Evolutionary conservation across 2,329 filamentous ascomycete genomes (phyloP).

Genomic region (Exophiala xenobiotica): DNA sequence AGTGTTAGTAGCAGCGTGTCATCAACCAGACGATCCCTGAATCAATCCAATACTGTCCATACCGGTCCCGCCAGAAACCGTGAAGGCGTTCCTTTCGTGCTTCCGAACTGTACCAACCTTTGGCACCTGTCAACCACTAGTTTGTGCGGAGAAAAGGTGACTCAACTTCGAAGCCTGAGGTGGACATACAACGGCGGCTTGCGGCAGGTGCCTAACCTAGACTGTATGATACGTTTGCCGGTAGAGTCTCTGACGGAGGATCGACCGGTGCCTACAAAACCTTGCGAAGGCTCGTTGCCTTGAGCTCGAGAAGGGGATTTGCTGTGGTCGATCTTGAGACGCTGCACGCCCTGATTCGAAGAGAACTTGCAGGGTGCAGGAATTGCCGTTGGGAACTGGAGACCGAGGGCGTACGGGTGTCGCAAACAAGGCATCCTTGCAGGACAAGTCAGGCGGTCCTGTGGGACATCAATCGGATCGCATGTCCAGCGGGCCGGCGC

Average conservation of each 20-base stretch:
- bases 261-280: no score
- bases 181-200: not conserved
- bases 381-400: not conserved
- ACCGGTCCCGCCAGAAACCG: no score
- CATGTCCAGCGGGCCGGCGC: conserved; percentile 18
- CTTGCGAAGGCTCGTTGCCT: no score
- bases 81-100: no score
- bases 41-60: no score
- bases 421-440: conserved; percentile 5
- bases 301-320: no score
- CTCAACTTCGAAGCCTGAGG: not conserved
- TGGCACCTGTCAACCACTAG: not conserved
- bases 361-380: not conserved
- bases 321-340: not conserved
- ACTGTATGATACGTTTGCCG: no score
- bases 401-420: not conserved
- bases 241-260: no score
- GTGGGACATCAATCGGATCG: conserved; percentile 21
- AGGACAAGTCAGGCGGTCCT: conserved; percentile 5
- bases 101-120: not conserved
- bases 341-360: not conserved
- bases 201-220: no score
- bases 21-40: not conserved
- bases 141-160: not conserved
- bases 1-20: not conserved